Evolutionary conservation across 257 asterid species (phyloP), one percentile per base, ranked within the genome.

Genomic region (Petrea volubilis): DNA sequence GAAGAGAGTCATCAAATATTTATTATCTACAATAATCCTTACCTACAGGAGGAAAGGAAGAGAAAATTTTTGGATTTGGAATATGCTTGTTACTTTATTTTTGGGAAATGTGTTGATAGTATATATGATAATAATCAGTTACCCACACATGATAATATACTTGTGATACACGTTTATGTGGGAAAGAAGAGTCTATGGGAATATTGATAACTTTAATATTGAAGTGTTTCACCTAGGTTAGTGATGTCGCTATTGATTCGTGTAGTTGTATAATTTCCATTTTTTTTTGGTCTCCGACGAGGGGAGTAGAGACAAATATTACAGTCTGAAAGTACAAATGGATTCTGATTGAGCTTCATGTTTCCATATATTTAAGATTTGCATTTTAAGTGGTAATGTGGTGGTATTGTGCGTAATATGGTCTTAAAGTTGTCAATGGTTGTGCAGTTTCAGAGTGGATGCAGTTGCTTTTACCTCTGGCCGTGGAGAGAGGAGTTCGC

Each of bases 371-470:
- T 64, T 29, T 49, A 34, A 50, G 11, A 23, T 21, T 38, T 71
- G 66, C 43, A 55, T 6, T n/a, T 47, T 18, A 60, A 44, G 43
- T 81, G 63, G 6, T 46, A 14, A 21, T 29, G 17, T 28, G 17
- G 47, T 67, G 58, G 57, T 38, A 21, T 21, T 11, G 67, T 15
- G 25, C 55, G 21, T n/a, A n/a, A n/a, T n/a, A n/a, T 69, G 21
- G 49, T 64, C 83, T 73, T 74, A 78, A 79, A 71, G n/a, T 63
- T 61, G 44, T 67, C 34, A 17, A 55, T 71, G 8, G 33, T 44
- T 65, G 51, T 80, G 81, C 85, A 95, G 99, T 95, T 87, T 85
- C 95, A 18, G 97, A 95, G 84, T 95, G 99, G 98, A 89, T 95
- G 97, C 83, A 81, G 63, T 64, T 90, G 76, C 97, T 95, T 78